Percentiles rank a stretch among this genome's conserved stretches.
phyloP scores from a whole-genome alignment of 108 stramenopile genomes.

The Mediolabrus comicus region DNA sequence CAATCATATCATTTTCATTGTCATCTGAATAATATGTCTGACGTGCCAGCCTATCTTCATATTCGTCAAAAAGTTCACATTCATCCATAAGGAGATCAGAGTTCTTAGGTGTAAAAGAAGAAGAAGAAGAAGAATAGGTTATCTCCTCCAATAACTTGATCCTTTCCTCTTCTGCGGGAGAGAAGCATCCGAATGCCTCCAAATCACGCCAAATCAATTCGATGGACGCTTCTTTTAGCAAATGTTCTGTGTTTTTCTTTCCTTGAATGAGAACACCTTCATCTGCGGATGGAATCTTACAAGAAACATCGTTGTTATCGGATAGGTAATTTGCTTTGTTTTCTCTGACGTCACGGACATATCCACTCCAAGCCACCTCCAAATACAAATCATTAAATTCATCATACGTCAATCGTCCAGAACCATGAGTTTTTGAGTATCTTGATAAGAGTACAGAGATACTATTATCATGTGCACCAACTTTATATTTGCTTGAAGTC shows the following conservation, averaged over 20 bases:
- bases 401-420: slow-evolving; percentile 51
- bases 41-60: slow-evolving; percentile 33
- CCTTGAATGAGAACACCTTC: slow-evolving; percentile 14
- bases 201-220: slow-evolving; percentile 75
- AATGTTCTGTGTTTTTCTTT: slow-evolving; percentile 31
- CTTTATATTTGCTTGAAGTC: slow-evolving; percentile 12
- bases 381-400: slow-evolving; percentile 67
- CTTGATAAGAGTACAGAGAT: slow-evolving; percentile 52
- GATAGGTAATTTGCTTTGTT: background rate
- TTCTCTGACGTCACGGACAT: slow-evolving; percentile 26
- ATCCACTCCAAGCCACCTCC: slow-evolving; percentile 43
- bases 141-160: slow-evolving; percentile 26
- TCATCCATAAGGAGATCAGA: slow-evolving; percentile 57
- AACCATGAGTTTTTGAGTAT: slow-evolving; percentile 52
- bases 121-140: background rate
- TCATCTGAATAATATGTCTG: slow-evolving; percentile 4
- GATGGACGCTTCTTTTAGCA: slow-evolving; percentile 40
- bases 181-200: slow-evolving; percentile 63
- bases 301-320: background rate
- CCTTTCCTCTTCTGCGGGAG: slow-evolving; percentile 64
- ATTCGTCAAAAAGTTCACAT: slow-evolving; percentile 72
- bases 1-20: slow-evolving; percentile 16
- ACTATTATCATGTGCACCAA: slow-evolving; percentile 63
- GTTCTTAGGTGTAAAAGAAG: background rate
- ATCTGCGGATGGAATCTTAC: slow-evolving; percentile 4